Percentiles rank a stretch among this genome's conserved stretches.
Conservation (phyloP, 2,329 filamentous ascomycete species). For the Penicillium brasilianum region DNA sequence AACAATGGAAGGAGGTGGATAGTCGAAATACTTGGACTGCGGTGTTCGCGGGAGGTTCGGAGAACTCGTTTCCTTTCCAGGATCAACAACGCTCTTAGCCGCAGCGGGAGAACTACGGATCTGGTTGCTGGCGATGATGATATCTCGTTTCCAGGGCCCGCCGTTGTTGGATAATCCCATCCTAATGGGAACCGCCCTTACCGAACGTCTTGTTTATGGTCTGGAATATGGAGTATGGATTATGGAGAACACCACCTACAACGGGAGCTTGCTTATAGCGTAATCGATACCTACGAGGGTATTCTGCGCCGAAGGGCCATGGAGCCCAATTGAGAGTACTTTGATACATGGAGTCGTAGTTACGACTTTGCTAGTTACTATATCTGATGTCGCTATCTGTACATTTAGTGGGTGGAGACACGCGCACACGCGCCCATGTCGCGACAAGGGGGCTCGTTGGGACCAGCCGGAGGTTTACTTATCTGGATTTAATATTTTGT, state of each 20-base stretch:
- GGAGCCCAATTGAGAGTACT: not conserved
- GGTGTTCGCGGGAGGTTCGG: conserved; percentile 15
- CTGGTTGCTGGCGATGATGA: not conserved
- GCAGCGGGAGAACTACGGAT: conserved; percentile 10
- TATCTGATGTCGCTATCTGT: not conserved
- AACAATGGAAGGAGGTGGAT: not conserved
- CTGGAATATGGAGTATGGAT: not conserved
- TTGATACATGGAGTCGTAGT: not conserved
- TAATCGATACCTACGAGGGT: not conserved
- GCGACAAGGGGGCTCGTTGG: not conserved
- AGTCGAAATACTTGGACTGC: not conserved
- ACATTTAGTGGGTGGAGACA: not conserved
- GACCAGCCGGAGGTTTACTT: not conserved
- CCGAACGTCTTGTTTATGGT: conserved; percentile 1
- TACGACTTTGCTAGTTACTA: not conserved
- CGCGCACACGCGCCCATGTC: not conserved
- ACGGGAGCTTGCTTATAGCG: not conserved
- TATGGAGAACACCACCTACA: no score
- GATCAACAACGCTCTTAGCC: conserved; percentile 14
- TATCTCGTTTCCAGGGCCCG: not conserved
- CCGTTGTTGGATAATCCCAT: not conserved
- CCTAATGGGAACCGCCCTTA: not conserved
- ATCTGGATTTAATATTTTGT: not conserved
- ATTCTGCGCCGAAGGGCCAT: not conserved
- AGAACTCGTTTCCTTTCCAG: conserved; percentile 4